Percentiles rank a stretch among this genome's conserved stretches.
phyloP scores from a whole-genome alignment of 169 alveolate species.

The Eimeria sp. region DNA sequence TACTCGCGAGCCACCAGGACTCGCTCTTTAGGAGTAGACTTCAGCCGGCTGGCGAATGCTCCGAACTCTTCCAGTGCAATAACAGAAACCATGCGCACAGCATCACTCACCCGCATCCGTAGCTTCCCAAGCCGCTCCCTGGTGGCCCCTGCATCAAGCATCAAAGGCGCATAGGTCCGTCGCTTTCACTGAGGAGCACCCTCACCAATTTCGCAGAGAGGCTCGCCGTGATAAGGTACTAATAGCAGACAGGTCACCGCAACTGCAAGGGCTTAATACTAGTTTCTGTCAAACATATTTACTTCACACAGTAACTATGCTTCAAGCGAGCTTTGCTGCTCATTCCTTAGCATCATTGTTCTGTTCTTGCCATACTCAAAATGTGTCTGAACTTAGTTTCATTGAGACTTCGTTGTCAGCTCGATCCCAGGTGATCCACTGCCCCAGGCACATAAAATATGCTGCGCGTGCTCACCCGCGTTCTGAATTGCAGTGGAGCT shows the following conservation, averaged over 20 bases:
- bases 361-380: not conserved
- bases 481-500: constrained; percentile 67
- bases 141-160: constrained; percentile 44
- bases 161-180: not conserved
- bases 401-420: not conserved
- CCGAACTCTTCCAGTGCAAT: constrained; percentile 70
- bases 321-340: not conserved
- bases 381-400: not conserved
- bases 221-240: not conserved
- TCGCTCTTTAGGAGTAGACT: constrained; percentile 72
- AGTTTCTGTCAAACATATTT: not conserved
- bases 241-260: not conserved
- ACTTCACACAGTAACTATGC: not conserved
- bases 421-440: not conserved
- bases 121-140: constrained; percentile 69
- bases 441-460: not conserved
- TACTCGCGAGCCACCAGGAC: constrained; percentile 69
- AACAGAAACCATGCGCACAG: constrained; percentile 69
- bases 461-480: constrained; percentile 24
- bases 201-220: not conserved
- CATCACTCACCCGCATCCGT: constrained; percentile 74
- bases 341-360: not conserved
- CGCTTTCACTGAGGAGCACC: not conserved
- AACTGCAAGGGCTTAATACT: not conserved
- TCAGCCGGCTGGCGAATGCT: constrained; percentile 62